A percentile compares a stretch with the other conserved stretches of the same genome.
These are phyloP conservation scores for Candida pseudocylindracea DNA, from an alignment of 1,139 yeast genomes.

Conservation along the genomic window DNA sequence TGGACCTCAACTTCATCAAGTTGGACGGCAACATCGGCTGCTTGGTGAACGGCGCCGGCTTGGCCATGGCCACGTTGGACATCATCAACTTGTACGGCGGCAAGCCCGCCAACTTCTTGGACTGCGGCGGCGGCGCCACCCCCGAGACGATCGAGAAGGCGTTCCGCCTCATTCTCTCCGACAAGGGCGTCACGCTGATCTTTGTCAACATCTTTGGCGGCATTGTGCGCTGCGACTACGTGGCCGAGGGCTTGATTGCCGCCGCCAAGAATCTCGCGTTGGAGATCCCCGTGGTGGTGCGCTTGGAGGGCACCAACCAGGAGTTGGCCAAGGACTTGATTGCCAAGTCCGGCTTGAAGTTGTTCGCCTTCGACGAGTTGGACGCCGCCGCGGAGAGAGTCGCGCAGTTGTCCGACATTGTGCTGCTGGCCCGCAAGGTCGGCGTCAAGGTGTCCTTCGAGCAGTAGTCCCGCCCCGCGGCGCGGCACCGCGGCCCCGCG, in stretches of 20 bases:
- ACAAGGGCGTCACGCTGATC: constrained; percentile 80
- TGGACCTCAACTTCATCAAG: constrained; percentile 88
- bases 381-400: constrained; percentile 97
- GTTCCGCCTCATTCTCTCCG: constrained; percentile 78
- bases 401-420: constrained; percentile 31
- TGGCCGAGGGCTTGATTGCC: constrained; percentile 59
- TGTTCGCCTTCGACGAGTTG: constrained; percentile 76
- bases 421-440: neutral
- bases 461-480: too few species aligned
- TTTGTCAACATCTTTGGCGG: constrained; percentile 98
- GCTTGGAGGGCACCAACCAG: constrained; percentile 96
- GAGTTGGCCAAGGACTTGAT: constrained; percentile 77
- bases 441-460: too few species aligned
- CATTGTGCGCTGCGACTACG: constrained; percentile 97
- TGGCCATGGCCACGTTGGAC: constrained; percentile 99
- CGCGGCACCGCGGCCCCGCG: too few species aligned
- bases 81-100: constrained; percentile 97
- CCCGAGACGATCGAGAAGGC: constrained; percentile 97
- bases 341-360: constrained; percentile 76
- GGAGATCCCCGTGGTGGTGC: constrained; percentile 86
- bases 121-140: constrained; percentile 99
- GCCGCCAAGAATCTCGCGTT: constrained; percentile 19
- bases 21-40: constrained; percentile 97
- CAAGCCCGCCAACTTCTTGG: constrained; percentile 96
- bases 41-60: constrained; percentile 98